Base-by-base conservation (phyloP, 306 rosid species). In the Fragaria vesca region DNA sequence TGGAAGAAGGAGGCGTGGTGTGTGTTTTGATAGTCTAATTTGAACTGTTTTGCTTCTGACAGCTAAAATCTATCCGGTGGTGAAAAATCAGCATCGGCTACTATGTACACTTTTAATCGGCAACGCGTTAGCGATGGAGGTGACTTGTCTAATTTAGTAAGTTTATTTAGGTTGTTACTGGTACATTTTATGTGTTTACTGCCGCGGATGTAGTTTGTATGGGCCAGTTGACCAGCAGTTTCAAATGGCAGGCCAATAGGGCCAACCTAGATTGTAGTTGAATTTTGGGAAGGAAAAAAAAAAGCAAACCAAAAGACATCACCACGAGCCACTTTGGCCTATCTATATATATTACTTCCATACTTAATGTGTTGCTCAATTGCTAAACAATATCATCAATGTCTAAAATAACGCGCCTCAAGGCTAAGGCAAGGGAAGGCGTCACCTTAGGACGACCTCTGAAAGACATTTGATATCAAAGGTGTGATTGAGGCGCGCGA, bases 31-130 rank as follows among this genome's bases (percentile, higher is more conserved):
- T 28, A 51, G 55, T 26, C 1, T 32, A 34, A 82, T 42, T 8
- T 77, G 4, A 45, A 69, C 32, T 72, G 13, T 46, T 78, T 6
- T 40, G 43, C 13, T 73, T 74, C 72, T 81, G 45, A 65, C 93
- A 94, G 98, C 93, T n/a, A 95, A 95, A 77, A 95, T 95, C 5
- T 95, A 82, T 68, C 97, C 98, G 3, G 98, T 95, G 66, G 98
- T 95, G 68, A 95, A 95, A 85, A 95, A 95, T 63, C 98, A 95
- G 88, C 98, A 95, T 85, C 97, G 89, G 77, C 77, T 93, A 76
- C 93, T 95, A 42, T 95, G 98, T 76, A 95, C 98, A 9, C 98
- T 95, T 71, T 84, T 95, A 83, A 95, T 95, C 60, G 97, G 97
- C 55, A 95, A 95, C 79, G 87, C 98, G 26, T 68, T 95, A 76